Percentiles rank a stretch among this genome's conserved stretches.
Conservation (phyloP, 1,284 basidiomycete genomes). For the Ganoderma multipileum region DNA sequence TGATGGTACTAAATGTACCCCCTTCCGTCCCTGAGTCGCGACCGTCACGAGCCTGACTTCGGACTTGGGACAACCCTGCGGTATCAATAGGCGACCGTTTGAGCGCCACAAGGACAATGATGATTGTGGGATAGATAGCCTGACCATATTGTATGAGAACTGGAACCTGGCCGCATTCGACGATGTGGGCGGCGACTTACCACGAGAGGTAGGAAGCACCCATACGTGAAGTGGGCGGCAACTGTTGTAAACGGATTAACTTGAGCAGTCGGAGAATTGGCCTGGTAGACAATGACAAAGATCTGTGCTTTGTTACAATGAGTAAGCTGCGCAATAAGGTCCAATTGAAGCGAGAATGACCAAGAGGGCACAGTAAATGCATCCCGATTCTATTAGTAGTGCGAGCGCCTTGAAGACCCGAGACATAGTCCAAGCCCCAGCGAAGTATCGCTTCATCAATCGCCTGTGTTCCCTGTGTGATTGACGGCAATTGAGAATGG, state of each 20-base stretch:
- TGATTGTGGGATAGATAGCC: neutral
- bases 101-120: neutral
- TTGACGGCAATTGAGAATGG: neutral
- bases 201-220: neutral
- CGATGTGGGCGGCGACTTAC: neutral
- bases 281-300: neutral
- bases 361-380: constrained; percentile 4
- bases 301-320: neutral
- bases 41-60: neutral
- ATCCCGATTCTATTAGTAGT: constrained; percentile 2
- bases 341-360: neutral
- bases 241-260: neutral
- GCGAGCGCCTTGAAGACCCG: constrained; percentile 5
- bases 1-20: neutral
- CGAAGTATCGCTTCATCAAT: neutral
- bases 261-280: too few species aligned
- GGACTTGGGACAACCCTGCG: neutral
- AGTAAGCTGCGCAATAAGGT: neutral
- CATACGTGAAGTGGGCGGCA: neutral
- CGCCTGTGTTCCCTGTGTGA: neutral
- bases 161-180: too few species aligned
- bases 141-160: neutral
- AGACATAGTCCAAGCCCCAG: neutral
- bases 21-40: neutral
- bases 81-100: constrained; percentile 1